Evolutionary conservation across 2,329 filamentous ascomycete species (phyloP).

Genomic region (Lecanoromycetidae sp.): DNA sequence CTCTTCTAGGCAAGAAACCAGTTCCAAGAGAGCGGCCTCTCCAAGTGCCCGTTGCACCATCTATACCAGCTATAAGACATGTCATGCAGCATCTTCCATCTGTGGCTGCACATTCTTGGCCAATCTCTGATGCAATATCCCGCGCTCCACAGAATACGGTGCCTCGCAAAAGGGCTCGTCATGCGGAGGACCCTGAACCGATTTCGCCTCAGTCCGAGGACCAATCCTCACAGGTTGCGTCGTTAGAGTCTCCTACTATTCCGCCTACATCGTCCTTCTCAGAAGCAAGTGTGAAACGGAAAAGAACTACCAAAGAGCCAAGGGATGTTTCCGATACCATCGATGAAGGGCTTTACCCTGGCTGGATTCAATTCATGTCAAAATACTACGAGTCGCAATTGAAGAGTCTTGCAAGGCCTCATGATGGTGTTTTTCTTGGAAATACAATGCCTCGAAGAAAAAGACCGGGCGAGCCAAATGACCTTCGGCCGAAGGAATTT

Average conservation of each 20-base stretch:
- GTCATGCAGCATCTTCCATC: background rate
- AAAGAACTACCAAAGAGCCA: background rate
- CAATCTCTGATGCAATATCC: background rate
- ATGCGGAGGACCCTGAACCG: background rate
- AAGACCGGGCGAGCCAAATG: constrained; percentile 7
- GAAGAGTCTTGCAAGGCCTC: background rate
- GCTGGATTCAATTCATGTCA: constrained; percentile 1
- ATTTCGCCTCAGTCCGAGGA: background rate
- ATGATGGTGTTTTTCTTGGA: constrained; percentile 6
- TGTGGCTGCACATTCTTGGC: constrained; percentile 10
- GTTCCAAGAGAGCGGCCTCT: no score
- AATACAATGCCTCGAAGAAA: constrained; percentile 3
- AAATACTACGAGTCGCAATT: constrained; percentile 14
- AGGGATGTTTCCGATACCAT: background rate
- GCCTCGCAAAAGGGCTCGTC: no score
- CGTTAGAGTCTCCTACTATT: background rate
- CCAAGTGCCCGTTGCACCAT: no score
- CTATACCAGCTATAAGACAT: background rate
- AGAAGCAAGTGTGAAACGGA: background rate
- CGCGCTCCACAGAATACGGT: no score
- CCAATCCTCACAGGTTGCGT: background rate
- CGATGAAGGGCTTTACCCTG: background rate
- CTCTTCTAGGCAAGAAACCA: no score
- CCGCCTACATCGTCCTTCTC: background rate
- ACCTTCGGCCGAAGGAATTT: background rate